phyloP scores from a whole-genome alignment of 2,329 filamentous ascomycete species.

The Botrytis cinerea region DNA sequence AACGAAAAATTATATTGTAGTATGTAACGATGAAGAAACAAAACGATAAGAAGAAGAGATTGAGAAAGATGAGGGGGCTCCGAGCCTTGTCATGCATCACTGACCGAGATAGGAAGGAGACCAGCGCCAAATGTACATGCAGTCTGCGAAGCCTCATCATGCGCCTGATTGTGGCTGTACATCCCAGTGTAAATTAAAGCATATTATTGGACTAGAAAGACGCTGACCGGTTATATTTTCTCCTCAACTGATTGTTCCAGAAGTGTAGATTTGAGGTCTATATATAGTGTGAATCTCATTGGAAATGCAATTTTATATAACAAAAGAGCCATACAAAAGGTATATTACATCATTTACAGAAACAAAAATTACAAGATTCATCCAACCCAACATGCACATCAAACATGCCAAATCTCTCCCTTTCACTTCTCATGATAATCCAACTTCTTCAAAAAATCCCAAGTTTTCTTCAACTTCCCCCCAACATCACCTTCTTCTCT shows the following conservation, averaged over 20 bases:
- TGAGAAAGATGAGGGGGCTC: background rate
- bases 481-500: background rate
- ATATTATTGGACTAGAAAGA: background rate
- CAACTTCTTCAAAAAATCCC: conserved; percentile 21
- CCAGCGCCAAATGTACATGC: background rate
- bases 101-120: background rate
- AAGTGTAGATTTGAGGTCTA: background rate
- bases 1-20: background rate
- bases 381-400: background rate
- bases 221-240: background rate
- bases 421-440: conserved; percentile 16
- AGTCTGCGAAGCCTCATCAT: background rate
- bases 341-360: background rate
- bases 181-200: background rate
- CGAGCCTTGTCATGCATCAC: background rate
- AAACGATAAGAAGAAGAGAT: background rate
- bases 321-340: background rate
- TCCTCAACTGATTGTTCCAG: background rate
- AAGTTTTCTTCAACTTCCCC: conserved; percentile 10
- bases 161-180: background rate
- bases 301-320: background rate
- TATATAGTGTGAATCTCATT: background rate
- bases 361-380: background rate
- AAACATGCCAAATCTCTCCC: background rate
- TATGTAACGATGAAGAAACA: background rate